These are phyloP conservation scores for Sechiopsis laciniata DNA, from an alignment of 306 rosid genomes.

Conservation along the genomic window DNA sequence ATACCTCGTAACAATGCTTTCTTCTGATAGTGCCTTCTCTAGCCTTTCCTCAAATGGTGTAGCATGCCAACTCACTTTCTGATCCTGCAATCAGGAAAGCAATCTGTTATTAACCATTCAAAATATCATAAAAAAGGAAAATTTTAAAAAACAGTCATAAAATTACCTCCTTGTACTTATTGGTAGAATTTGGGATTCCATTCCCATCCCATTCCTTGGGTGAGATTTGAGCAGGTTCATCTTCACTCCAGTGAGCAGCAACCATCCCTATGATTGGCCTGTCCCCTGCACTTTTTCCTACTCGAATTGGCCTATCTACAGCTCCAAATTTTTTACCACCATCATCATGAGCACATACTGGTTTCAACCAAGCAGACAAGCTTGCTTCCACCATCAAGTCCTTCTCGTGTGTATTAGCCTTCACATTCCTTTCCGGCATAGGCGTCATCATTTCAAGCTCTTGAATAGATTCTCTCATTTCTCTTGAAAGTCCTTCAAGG, in stretches of 20 bases:
- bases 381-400: slow-evolving; percentile 51
- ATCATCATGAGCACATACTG: slow-evolving; percentile 37
- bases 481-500: slow-evolving; percentile 38
- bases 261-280: slow-evolving; percentile 65
- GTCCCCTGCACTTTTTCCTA: slow-evolving; percentile 52
- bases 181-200: slow-evolving; percentile 90
- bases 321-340: slow-evolving; percentile 27
- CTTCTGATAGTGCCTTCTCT: slow-evolving; percentile 79
- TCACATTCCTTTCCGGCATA: slow-evolving; percentile 29
- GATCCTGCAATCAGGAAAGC: slow-evolving; percentile 50
- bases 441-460: slow-evolving; percentile 37
- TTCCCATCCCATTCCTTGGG: slow-evolving; percentile 77
- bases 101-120: neutral
- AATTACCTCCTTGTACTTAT: slow-evolving; percentile 80
- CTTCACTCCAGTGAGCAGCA: slow-evolving; percentile 71
- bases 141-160: slow-evolving; percentile 1
- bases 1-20: slow-evolving; percentile 39
- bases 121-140: neutral
- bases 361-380: slow-evolving; percentile 60
- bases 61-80: slow-evolving; percentile 94
- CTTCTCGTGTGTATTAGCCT: slow-evolving; percentile 32
- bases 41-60: slow-evolving; percentile 87
- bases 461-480: slow-evolving; percentile 39
- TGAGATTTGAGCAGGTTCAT: slow-evolving; percentile 43
- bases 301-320: slow-evolving; percentile 26